A percentile compares a stretch with the other conserved stretches of the same genome.
Conservation (phyloP, 1,139 yeast genomes). For the Blastobotrys proliferans region DNA sequence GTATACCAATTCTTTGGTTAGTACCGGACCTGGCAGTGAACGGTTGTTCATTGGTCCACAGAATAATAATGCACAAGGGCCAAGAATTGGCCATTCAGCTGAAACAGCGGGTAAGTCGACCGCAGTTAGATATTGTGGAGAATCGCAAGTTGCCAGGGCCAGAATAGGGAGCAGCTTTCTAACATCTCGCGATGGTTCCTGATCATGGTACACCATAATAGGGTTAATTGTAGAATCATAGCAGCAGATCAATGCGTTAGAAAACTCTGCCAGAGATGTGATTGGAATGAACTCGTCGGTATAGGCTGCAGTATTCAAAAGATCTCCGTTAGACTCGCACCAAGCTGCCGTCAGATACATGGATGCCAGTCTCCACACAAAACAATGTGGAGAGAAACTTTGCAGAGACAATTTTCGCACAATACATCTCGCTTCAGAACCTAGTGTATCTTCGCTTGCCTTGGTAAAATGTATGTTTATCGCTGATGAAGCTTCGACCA, state of each 20-base stretch:
- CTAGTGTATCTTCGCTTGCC: slow-evolving; percentile 3
- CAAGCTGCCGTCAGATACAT: slow-evolving; percentile 12
- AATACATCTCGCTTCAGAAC: slow-evolving; percentile 6
- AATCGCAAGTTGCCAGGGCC: slow-evolving; percentile 7
- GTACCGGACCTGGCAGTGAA: not conserved
- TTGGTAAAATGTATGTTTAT: slow-evolving; percentile 7
- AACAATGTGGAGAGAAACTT: slow-evolving; percentile 11
- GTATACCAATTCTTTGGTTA: slow-evolving; percentile 3
- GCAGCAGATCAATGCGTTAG: not conserved
- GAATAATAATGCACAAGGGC: not conserved
- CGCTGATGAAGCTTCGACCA: not conserved
- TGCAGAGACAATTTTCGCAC: not conserved
- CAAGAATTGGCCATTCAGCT: slow-evolving; percentile 9
- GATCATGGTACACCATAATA: slow-evolving; percentile 4
- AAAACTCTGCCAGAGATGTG: slow-evolving; percentile 1
- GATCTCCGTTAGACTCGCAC: slow-evolving; percentile 6
- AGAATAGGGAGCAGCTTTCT: slow-evolving; percentile 8
- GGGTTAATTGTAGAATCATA: slow-evolving; percentile 8
- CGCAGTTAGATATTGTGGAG: slow-evolving; percentile 3
- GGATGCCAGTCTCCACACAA: slow-evolving; percentile 12
- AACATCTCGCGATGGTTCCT: slow-evolving; percentile 10
- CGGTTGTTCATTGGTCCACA: not conserved
- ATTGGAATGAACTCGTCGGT: slow-evolving; percentile 5
- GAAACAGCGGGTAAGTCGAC: slow-evolving; percentile 5
- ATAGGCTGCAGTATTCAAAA: slow-evolving; percentile 2